Evolutionary conservation across 768 basidiomycete species (phyloP).

Genomic region (Cantharellus cinnabarinus): DNA sequence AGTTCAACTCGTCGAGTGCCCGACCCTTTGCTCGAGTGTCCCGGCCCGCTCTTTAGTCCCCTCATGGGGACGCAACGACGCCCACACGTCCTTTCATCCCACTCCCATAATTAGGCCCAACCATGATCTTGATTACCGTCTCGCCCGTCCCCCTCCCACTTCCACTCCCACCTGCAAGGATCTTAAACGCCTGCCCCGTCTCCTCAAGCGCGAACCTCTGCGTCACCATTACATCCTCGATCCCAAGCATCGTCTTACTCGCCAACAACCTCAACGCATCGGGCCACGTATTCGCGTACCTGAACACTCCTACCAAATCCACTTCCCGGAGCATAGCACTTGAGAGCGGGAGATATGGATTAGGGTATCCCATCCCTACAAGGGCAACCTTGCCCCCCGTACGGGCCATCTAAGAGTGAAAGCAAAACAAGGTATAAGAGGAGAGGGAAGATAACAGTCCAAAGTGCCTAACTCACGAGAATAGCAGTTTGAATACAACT

Average conservation of each 20-base stretch:
- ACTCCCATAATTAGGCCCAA: conserved; percentile 18
- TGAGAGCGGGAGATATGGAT: conserved; percentile 63
- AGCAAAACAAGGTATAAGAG: conserved; percentile 4
- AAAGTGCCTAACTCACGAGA: conserved; percentile 36
- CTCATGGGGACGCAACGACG: no score
- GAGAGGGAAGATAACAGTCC: not conserved
- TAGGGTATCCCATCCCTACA: conserved; percentile 87
- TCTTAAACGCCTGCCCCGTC: conserved; percentile 58
- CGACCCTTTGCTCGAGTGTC: no score
- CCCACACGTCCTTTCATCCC: not conserved
- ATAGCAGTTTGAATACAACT: conserved; percentile 79
- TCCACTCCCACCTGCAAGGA: conserved; percentile 57
- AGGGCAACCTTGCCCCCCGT: conserved; percentile 82
- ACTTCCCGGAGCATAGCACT: conserved; percentile 73
- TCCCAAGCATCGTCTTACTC: conserved; percentile 39
- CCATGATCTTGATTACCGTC: conserved; percentile 80
- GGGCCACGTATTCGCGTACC: conserved; percentile 56
- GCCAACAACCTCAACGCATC: conserved; percentile 65
- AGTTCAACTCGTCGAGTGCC: no score
- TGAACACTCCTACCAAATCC: conserved; percentile 76
- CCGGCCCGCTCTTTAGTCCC: no score
- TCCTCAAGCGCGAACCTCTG: conserved; percentile 51
- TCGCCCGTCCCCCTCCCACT: conserved; percentile 32
- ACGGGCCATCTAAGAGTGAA: conserved; percentile 39
- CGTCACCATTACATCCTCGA: conserved; percentile 50